Evolutionary conservation across 768 basidiomycete genomes (phyloP).

Genomic region (Mycena belliarum): DNA sequence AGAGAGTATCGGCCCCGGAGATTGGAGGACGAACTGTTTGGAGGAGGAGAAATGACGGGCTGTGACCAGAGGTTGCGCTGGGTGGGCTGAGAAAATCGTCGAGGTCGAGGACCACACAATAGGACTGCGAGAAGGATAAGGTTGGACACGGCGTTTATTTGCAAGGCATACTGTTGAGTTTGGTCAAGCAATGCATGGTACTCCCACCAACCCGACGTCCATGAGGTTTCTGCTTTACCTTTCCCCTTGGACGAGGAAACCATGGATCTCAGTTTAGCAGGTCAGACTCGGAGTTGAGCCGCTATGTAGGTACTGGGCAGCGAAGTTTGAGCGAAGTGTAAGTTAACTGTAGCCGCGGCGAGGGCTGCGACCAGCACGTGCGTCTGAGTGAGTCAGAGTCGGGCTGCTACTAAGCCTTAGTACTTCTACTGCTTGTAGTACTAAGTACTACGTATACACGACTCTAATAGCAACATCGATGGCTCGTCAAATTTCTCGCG

Average conservation of each 20-base stretch:
- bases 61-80: constrained; percentile 57
- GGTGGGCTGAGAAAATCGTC: constrained; percentile 68
- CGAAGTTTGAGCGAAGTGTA: no score
- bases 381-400: no score
- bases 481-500: constrained; percentile 51
- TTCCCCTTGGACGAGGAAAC: constrained; percentile 56
- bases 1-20: constrained; percentile 51
- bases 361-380: no score
- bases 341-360: no score
- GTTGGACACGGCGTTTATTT: background rate
- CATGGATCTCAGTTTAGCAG: no score
- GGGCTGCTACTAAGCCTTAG: no score
- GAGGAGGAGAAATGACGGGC: constrained; percentile 72
- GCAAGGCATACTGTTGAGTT: constrained; percentile 46
- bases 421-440: no score
- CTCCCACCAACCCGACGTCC: constrained; percentile 78
- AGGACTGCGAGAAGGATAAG: constrained; percentile 46
- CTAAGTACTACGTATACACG: no score
- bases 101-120: constrained; percentile 72
- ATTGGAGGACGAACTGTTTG: constrained; percentile 59
- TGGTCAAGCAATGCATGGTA: constrained; percentile 61
- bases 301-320: no score
- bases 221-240: constrained; percentile 48
- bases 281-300: no score
- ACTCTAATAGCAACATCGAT: constrained; percentile 33